Base-by-base conservation (phyloP, 352 stramenopile genomes). In the Globisporangium uncinulatum region DNA sequence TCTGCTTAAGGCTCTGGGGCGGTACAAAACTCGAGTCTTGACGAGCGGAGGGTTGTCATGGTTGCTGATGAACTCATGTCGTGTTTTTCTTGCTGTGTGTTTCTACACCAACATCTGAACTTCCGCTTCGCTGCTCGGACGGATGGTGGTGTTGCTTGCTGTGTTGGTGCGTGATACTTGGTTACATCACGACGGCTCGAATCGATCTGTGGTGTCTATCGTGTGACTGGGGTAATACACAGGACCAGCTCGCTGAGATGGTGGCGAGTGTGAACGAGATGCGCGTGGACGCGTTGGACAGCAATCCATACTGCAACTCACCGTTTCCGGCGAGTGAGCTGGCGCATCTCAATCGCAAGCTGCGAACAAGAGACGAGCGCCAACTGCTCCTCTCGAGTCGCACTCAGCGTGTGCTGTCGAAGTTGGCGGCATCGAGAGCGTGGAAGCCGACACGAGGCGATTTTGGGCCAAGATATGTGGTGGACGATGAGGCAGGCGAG, bases 271-370 rank as follows among this genome's bases (percentile, higher is more conserved):
- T 75, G 4, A 62, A 72, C 41, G 75, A 85, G 39, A 42, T 77
- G 4, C 76, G 79, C 17, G 66, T 83, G 11, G 73, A 87, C 9
- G 69, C 73, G 1, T n/a, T 84, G 5, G 71, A 67, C 1, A 75
- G 59, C 19, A 81, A 67, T 21, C 73, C 75, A 10, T 84, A 83
- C 48, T 63, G 70, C 42, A 36, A 21, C 7, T 49, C 9, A 15
- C 20, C 51, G 2, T 73, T 66, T 13, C 51, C 55, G 13, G 50
- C 65, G 9, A 48, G 61, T 21, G 61, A 74, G 11, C 57, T 81
- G 1, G 20, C 2, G 2, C 13, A 63, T 11, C 58, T 87, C 4
- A 64, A 41, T 9, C 53, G 60, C 7, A 45, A 67, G 6, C 55
- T 83, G 20, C 54, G 71, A 19, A 65, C 63, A 9, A 63, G 65